Percentiles rank a stretch among this genome's conserved stretches.
Conservation (phyloP, 2,329 filamentous ascomycete genomes). For the Trichophaea hybrida region DNA sequence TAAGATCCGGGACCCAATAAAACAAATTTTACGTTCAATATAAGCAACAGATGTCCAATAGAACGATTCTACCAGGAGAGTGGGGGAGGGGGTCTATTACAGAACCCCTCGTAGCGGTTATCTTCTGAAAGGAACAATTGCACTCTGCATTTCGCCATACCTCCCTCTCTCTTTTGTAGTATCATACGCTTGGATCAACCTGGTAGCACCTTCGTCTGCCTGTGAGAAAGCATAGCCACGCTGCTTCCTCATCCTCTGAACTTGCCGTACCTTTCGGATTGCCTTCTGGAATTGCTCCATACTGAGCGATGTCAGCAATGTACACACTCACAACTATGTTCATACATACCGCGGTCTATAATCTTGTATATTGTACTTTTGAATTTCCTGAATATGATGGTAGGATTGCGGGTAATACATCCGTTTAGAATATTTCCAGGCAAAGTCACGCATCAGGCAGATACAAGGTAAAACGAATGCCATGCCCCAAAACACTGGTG, state of each 20-base stretch:
- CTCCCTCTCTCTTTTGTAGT: slow-evolving; percentile 81
- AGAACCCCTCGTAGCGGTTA: background rate
- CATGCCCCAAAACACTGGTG: slow-evolving; percentile 84
- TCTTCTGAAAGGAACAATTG: slow-evolving; percentile 25
- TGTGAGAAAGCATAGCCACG: slow-evolving; percentile 96
- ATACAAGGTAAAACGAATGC: slow-evolving; percentile 62
- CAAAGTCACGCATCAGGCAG: slow-evolving; percentile 76
- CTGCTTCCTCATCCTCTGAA: slow-evolving; percentile 98
- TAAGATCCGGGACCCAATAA: no score
- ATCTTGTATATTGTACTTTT: slow-evolving; percentile 99
- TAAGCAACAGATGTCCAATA: no score
- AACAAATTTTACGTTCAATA: no score
- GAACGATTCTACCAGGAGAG: no score
- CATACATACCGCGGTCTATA: slow-evolving; percentile 71
- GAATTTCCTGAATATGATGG: slow-evolving; percentile 97
- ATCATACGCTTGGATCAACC: slow-evolving; percentile 93
- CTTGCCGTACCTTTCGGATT: slow-evolving; percentile 93
- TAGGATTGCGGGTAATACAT: slow-evolving; percentile 96
- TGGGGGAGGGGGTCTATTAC: no score
- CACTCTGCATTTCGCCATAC: slow-evolving; percentile 86
- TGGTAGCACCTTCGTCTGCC: slow-evolving; percentile 88
- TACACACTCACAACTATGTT: slow-evolving; percentile 15
- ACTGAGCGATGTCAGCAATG: slow-evolving; percentile 34
- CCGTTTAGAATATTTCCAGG: slow-evolving; percentile 93
- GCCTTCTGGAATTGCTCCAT: slow-evolving; percentile 99